phyloP scores from a whole-genome alignment of 2,329 filamentous ascomycete genomes.

The Sphaerulina vaccinii region DNA sequence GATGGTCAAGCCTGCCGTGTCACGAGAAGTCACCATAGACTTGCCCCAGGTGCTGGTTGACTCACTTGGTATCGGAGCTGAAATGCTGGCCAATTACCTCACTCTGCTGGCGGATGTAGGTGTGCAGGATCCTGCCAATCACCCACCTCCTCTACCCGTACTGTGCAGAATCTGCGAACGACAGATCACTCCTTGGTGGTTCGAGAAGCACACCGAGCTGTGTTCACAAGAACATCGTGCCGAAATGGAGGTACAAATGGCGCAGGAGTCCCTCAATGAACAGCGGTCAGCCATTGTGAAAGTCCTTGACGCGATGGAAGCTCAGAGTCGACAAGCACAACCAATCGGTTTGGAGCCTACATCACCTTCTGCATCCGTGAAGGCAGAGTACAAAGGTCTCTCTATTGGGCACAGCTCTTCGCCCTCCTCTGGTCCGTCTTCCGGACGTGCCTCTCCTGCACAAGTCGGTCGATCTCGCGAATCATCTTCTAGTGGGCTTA shows the following conservation, averaged over 20 bases:
- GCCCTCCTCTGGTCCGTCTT: slow-evolving; percentile 66
- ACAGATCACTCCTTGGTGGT: slow-evolving; percentile 98
- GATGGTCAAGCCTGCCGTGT: slow-evolving; percentile 93
- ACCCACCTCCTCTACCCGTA: slow-evolving; percentile 78
- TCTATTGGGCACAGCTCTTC: slow-evolving; percentile 72
- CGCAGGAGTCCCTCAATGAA: slow-evolving; percentile 86
- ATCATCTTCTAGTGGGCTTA: slow-evolving; percentile 63
- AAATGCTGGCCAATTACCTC: slow-evolving; percentile 90
- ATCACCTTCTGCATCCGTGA: slow-evolving; percentile 33
- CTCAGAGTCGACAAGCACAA: slow-evolving; percentile 64
- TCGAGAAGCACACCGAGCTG: slow-evolving; percentile 96
- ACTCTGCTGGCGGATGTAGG: slow-evolving; percentile 84
- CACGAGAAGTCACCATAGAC: slow-evolving; percentile 93
- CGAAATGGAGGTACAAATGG: slow-evolving; percentile 96
- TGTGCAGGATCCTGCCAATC: slow-evolving; percentile 68
- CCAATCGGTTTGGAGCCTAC: slow-evolving; percentile 50
- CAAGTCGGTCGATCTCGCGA: slow-evolving; percentile 66
- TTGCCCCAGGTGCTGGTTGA: slow-evolving; percentile 86
- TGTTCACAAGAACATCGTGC: slow-evolving; percentile 94
- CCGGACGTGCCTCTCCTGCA: slow-evolving; percentile 68
- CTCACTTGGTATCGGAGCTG: slow-evolving; percentile 88
- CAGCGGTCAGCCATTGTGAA: slow-evolving; percentile 94
- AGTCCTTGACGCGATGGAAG: slow-evolving; percentile 87
- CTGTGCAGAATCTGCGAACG: slow-evolving; percentile 97
- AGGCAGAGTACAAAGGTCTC: slow-evolving; percentile 81